Conservation (phyloP, 2,329 filamentous ascomycete genomes). For the Gremmenia infestans region DNA sequence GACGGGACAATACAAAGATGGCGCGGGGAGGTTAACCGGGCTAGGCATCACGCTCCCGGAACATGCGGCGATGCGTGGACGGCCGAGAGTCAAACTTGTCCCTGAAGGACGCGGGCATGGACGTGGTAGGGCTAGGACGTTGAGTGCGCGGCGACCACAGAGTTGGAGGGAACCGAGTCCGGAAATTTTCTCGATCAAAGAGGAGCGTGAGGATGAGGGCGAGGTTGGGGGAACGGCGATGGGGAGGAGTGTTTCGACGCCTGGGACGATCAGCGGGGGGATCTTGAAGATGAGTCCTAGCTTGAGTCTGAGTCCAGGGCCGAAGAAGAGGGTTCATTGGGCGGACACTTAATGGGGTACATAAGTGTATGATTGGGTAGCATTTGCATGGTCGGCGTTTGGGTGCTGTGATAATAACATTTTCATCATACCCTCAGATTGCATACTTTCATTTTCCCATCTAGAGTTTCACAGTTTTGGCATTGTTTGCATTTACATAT, state of each 20-base stretch:
- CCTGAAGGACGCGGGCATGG: conserved; percentile 15
- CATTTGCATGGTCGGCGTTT: conserved; percentile 2
- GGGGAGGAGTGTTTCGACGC: conserved; percentile 12
- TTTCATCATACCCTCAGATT: not conserved
- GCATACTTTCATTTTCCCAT: not conserved
- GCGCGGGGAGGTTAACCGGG: conserved; percentile 13
- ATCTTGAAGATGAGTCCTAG: conserved; percentile 6
- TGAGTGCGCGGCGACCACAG: conserved; percentile 22
- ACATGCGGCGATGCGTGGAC: conserved; percentile 19
- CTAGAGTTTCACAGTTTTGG: not conserved
- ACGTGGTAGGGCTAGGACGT: conserved; percentile 24
- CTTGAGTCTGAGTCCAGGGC: conserved; percentile 10
- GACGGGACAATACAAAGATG: conserved; percentile 7
- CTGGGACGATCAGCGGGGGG: not conserved
- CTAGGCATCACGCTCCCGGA: conserved; percentile 23
- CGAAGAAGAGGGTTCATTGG: conserved; percentile 32
- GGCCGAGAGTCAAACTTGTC: conserved; percentile 20
- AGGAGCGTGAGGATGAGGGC: conserved; percentile 26
- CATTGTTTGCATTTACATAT: not conserved
- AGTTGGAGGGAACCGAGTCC: conserved; percentile 31
- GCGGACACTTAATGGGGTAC: conserved; percentile 14
- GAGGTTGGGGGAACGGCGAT: not conserved
- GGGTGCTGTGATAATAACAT: not conserved
- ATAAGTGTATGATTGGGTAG: not conserved
- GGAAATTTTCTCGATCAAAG: conserved; percentile 28